These are phyloP conservation scores for Phytophthora constricta DNA, from an alignment of 352 stramenopile genomes.

Conservation along the genomic window DNA sequence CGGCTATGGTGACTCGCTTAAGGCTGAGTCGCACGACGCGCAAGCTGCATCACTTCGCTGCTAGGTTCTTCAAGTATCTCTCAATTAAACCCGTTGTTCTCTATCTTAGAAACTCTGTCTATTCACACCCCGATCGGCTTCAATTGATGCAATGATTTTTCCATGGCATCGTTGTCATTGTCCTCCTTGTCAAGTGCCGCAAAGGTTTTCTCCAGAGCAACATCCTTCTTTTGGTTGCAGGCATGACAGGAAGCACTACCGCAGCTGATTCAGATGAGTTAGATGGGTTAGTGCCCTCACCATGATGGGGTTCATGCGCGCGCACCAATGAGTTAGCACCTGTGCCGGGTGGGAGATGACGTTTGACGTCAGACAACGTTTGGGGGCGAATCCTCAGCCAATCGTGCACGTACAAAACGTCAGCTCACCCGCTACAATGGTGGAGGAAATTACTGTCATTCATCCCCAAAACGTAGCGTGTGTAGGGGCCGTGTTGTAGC, in stretches of 20 bases:
- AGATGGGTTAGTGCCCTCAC: neutral
- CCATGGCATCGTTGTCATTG: too few relatives aligned
- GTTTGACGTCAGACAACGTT: neutral
- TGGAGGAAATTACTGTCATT: neutral
- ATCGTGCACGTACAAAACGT: neutral
- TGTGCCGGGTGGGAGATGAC: neutral
- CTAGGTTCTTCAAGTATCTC: too few relatives aligned
- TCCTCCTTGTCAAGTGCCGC: too few relatives aligned
- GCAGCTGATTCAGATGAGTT: neutral
- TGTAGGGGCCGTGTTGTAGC: neutral
- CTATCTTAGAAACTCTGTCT: too few relatives aligned
- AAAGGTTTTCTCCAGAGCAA: neutral
- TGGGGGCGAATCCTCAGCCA: neutral
- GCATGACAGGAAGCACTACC: too few relatives aligned
- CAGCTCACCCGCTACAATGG: neutral
- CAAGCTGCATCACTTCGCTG: too few relatives aligned
- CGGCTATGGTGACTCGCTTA: too few relatives aligned
- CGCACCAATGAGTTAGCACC: neutral
- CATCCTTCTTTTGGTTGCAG: neutral
- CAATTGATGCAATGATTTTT: too few relatives aligned
- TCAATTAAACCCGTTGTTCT: too few relatives aligned
- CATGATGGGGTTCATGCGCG: too few relatives aligned
- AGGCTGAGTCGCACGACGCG: too few relatives aligned
- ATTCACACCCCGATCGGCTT: too few relatives aligned
- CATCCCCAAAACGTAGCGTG: neutral